Percentiles rank a stretch among this genome's conserved stretches.
Evolutionary conservation across 345 rosid genomes (phyloP).

Genomic region (Luvunga scandens): DNA sequence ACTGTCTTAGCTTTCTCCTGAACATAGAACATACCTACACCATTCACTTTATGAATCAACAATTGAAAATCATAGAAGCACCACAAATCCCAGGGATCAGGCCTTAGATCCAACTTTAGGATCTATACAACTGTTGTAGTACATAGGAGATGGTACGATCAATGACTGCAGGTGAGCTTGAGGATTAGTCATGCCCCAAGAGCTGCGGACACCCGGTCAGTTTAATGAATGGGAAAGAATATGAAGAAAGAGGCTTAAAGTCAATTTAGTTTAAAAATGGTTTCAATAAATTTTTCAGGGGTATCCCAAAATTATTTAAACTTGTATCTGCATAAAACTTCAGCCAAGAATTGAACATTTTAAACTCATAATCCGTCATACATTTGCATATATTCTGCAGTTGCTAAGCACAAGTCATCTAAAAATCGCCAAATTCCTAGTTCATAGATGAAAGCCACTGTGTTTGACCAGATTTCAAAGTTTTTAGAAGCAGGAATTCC

Average conservation of each 20-base stretch:
- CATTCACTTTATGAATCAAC: neutral
- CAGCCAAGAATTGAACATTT: neutral
- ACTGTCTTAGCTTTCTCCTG: conserved; percentile 73
- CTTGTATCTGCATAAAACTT: neutral
- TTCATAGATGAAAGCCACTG: neutral
- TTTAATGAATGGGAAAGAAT: neutral
- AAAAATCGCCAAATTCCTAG: neutral
- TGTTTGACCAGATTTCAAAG: neutral
- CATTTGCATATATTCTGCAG: neutral
- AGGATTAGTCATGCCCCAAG: neutral
- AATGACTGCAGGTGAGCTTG: neutral
- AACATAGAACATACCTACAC: neutral
- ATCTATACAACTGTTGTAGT: neutral
- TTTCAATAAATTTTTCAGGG: neutral
- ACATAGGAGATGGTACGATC: neutral
- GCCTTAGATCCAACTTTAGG: neutral
- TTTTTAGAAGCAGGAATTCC: neutral
- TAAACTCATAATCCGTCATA: neutral
- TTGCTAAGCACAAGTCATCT: neutral
- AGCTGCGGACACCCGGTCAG: too few species aligned
- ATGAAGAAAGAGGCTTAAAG: neutral
- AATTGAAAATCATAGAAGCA: neutral
- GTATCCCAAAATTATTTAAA: neutral
- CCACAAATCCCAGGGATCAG: neutral
- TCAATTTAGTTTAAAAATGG: neutral